Base-by-base conservation (phyloP, 441 rosid species). In the Viola pubescens region DNA sequence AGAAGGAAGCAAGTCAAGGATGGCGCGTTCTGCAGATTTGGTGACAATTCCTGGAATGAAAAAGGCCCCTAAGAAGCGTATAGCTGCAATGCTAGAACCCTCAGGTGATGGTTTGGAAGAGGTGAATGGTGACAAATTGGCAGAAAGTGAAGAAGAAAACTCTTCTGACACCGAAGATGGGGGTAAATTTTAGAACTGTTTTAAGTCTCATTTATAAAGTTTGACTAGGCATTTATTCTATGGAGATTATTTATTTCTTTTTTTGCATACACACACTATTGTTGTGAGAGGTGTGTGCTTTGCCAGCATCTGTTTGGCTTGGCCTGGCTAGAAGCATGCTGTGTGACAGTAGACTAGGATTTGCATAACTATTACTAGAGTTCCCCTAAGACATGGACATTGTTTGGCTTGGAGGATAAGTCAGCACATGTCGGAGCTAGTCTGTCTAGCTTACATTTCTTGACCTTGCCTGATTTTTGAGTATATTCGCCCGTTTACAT, bases 11-110 rank as follows among this genome's bases (percentile, higher is more conserved):
- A 87, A 83, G 69, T 73, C 78, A 37, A 76, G 85, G 69, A 82
- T 83, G 84, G 89, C 80, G 48, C 92, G 91, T 54, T 83, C 88
- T 62, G 96, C 99, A 14, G 97, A 94, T 73, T 71, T 90, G 70
- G 83, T 86, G 47, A 65, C 82, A 52, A 77, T 94, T 72, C 95
- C 98, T 38, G 98, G 97, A 62, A 53, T 79, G 44, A 94, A 83
- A 61, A 92, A 86, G 76, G 87, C 83, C 4, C 88, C 91, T 45
- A 87, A 75, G 81, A 94, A 86, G 77, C 86, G 86, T 16, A 77
- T 86, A 61, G 94, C 88, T 49, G 91, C 95, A 19, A 81, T 85
- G 63, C 70, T 88, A 58, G 99, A 94, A 73, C 86, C 96, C 34
- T 44, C 81, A 52, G 84, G 37, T 69, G 91, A 79, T 53, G 79